phyloP scores from a whole-genome alignment of 2,329 filamentous ascomycete species.

The Colletotrichum plurivorum region DNA sequence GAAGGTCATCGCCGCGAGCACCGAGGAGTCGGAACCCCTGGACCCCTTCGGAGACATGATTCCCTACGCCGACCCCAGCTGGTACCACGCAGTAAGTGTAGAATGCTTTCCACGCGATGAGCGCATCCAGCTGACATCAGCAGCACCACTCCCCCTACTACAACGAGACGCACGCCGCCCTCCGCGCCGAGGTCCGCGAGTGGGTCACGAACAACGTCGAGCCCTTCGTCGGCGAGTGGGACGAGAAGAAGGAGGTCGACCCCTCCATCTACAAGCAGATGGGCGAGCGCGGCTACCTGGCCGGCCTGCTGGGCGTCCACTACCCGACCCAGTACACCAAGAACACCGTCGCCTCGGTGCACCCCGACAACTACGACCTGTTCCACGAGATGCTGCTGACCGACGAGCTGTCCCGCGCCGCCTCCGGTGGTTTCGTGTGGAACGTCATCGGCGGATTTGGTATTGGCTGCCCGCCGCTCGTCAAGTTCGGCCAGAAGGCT shows the following conservation, averaged over 20 bases:
- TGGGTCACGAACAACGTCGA: constrained; percentile 94
- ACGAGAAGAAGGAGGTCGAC: constrained; percentile 93
- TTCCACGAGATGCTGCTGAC: constrained; percentile 98
- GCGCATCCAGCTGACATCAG: background rate
- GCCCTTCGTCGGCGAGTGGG: constrained; percentile 95
- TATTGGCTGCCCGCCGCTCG: constrained; percentile 90
- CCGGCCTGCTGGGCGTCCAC: constrained; percentile 88
- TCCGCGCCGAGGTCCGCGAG: constrained; percentile 90
- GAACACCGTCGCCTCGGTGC: constrained; percentile 81
- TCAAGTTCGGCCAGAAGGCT: constrained; percentile 91
- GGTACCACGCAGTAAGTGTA: constrained; percentile 89
- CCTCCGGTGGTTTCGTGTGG: constrained; percentile 95
- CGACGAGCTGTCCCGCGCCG: constrained; percentile 91
- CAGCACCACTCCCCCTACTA: constrained; percentile 97
- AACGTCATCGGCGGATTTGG: constrained; percentile 97
- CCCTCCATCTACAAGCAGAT: constrained; percentile 94
- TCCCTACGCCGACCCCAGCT: constrained; percentile 91
- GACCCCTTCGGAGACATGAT: constrained; percentile 90
- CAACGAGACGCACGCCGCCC: constrained; percentile 92
- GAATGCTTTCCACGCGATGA: fast-evolving
- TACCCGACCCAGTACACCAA: constrained; percentile 84
- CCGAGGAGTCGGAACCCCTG: constrained; percentile 78
- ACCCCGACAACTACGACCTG: constrained; percentile 93
- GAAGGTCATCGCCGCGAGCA: constrained; percentile 53
- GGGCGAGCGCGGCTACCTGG: constrained; percentile 92